A percentile compares a stretch with the other conserved stretches of the same genome.
Evolutionary conservation across 305 asterid genomes (phyloP).

Genomic region (Striga hermonthica): DNA sequence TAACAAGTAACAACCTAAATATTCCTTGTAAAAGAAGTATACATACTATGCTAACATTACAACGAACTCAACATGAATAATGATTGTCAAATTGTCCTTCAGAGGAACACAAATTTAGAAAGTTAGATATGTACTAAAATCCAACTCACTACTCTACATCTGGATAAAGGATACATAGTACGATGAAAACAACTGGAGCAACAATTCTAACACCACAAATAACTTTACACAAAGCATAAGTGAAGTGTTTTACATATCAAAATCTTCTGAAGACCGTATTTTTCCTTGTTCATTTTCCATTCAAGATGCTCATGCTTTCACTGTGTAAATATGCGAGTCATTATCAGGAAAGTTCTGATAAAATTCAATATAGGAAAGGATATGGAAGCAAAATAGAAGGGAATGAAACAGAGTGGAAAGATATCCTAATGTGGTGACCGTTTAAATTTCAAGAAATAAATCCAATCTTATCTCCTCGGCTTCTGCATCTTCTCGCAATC

Average conservation of each 20-base stretch:
- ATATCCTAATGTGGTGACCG: not conserved
- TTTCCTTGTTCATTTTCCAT: too few relatives aligned
- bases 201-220: not conserved
- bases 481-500: not conserved
- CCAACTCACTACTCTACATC: not conserved
- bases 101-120: not conserved
- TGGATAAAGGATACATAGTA: not conserved
- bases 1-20: not conserved
- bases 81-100: not conserved
- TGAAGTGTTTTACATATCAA: too few relatives aligned
- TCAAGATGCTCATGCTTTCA: too few relatives aligned
- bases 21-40: not conserved
- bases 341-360: too few relatives aligned
- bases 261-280: too few relatives aligned
- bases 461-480: not conserved
- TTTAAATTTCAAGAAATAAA: not conserved
- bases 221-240: not conserved
- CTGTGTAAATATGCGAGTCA: too few relatives aligned
- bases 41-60: not conserved
- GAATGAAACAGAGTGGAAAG: conserved; percentile 5
- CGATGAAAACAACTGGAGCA: not conserved
- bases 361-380: too few relatives aligned
- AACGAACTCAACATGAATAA: not conserved
- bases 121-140: not conserved
- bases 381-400: too few relatives aligned